Evolutionary conservation across 371 early-diverging fungal genomes (phyloP).

Genomic region (Basidiobolus meristosporus): DNA sequence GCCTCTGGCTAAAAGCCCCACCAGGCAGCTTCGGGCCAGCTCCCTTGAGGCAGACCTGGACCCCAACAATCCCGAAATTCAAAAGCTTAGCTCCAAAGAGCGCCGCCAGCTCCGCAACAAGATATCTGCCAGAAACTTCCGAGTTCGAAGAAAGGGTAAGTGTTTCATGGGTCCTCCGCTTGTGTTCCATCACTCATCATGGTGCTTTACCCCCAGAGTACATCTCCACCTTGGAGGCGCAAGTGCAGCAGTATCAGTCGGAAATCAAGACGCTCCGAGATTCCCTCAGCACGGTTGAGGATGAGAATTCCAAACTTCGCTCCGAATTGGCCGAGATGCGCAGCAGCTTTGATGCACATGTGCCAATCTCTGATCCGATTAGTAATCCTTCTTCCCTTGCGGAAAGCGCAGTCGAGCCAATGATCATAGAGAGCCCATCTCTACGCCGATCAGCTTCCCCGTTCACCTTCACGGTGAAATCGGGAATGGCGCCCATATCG

Average conservation of each 20-base stretch:
- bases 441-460: too few species aligned
- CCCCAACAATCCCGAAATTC: too few species aligned
- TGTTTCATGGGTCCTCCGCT: not conserved
- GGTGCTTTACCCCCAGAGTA: slow-evolving; percentile 49
- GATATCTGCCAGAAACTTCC: slow-evolving; percentile 73
- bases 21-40: too few species aligned
- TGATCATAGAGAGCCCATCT: too few species aligned
- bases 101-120: slow-evolving; percentile 75
- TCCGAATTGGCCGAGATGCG: slow-evolving; percentile 20
- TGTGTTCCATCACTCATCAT: not conserved
- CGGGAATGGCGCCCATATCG: too few species aligned
- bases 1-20: too few species aligned
- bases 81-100: slow-evolving; percentile 28
- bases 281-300: slow-evolving; percentile 18
- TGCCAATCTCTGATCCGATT: not conserved
- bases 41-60: too few species aligned
- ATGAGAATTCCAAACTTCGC: slow-evolving; percentile 29
- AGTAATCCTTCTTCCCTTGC: not conserved
- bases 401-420: too few species aligned
- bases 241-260: slow-evolving; percentile 44
- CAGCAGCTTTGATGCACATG: not conserved
- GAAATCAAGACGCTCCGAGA: slow-evolving; percentile 23
- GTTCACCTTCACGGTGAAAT: too few species aligned
- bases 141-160: slow-evolving; percentile 70
- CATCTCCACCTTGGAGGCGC: slow-evolving; percentile 56